Evolutionary conservation across 768 basidiomycete species (phyloP), one percentile per base, ranked within the genome.

Genomic region (Fibroporia radiculosa): DNA sequence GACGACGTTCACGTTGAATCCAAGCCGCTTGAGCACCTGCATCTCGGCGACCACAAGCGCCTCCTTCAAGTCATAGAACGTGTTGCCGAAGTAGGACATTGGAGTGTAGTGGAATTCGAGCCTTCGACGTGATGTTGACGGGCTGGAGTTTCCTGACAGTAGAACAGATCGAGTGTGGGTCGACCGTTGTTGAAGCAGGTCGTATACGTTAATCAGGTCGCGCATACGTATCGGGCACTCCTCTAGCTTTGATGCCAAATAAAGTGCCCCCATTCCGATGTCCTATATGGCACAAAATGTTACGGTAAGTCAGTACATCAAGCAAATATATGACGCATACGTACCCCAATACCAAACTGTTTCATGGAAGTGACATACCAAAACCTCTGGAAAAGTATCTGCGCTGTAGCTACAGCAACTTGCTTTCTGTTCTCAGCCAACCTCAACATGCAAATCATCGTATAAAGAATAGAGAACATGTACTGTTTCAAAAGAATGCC

Each of bases 291-390:
- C 4, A 38, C 36, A 24, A 24, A 4, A 4, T 8, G 6, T 18
- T 24, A 13, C 23, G 12, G 8, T 27, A n/a, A 3, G 23, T 26
- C 6, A 7, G 40, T n/a, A 23, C 28, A 22, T 18, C 16, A 24
- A 32, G 18, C 6, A 18, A 16, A 6, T 27, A 1, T 35, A 37
- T 18, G 40, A 33, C 49, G 44, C 24, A 47, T 34, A 68, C 89
- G 63, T 56, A 96, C 93, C 54, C 83, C 87, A 47, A 97, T 83
- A 19, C 93, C 84, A 64, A 93, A 99, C 44, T 93, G 88, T 61
- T 87, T 87, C 82, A 99, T 80, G 6, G 92, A 95, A 3, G 84
- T 83, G 14, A 95, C 88, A 65, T 78, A 98, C 87, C 87, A 98
- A 70, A 99, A 99, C 26, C 95, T 73, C 51, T 99, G 96, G 61